These are phyloP conservation scores for Fistulifera solaris DNA, from an alignment of 108 stramenopile genomes.

Conservation along the genomic window DNA sequence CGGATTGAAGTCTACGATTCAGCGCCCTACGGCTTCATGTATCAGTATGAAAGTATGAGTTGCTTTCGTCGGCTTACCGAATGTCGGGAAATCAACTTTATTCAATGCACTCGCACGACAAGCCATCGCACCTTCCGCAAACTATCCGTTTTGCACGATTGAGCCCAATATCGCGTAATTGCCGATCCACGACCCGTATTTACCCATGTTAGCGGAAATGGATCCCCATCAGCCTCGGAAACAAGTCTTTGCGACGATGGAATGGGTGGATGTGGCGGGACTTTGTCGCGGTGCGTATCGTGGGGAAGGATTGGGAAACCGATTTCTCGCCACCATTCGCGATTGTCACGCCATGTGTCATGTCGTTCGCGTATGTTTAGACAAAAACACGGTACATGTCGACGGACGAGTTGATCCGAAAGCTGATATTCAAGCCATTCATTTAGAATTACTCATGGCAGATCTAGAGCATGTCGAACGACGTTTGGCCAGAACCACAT, in stretches of 20 bases:
- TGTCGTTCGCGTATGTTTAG: constrained; percentile 73
- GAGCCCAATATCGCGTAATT: constrained; percentile 87
- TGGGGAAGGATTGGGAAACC: constrained; percentile 93
- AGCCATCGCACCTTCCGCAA: constrained; percentile 24
- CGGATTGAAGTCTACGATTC: too few relatives aligned
- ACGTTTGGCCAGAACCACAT: constrained; percentile 29
- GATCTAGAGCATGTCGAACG: constrained; percentile 85
- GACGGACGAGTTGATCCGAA: constrained; percentile 82
- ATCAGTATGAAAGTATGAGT: constrained; percentile 37
- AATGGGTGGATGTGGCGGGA: constrained; percentile 93
- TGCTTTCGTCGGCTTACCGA: constrained; percentile 86
- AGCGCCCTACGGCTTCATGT: background rate
- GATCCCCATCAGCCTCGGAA: constrained; percentile 31
- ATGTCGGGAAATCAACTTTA: constrained; percentile 87
- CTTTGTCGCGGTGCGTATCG: constrained; percentile 82
- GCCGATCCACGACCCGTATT: constrained; percentile 65
- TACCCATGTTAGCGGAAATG: constrained; percentile 30
- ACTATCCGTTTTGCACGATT: constrained; percentile 97
- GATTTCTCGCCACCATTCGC: constrained; percentile 80
- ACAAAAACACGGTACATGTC: constrained; percentile 75
- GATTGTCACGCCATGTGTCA: constrained; percentile 83
- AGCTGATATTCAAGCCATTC: constrained; percentile 81
- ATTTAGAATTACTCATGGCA: constrained; percentile 79
- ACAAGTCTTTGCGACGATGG: constrained; percentile 37
- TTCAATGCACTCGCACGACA: constrained; percentile 75